Base-by-base conservation (phyloP, 257 asterid species). In the Solanum pinnatisectum region DNA sequence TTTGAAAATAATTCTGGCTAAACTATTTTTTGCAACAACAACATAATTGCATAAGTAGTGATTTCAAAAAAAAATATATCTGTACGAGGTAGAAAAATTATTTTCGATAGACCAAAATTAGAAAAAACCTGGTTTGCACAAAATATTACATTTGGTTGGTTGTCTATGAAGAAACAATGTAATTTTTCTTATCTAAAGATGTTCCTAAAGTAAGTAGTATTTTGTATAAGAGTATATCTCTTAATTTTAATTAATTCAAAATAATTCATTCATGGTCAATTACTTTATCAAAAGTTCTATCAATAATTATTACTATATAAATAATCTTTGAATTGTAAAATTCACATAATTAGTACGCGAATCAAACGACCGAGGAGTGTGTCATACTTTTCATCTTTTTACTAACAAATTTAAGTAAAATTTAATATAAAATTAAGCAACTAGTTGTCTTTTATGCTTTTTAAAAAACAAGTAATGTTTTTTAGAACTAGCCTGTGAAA, bases 71-170 rank as follows among this genome's bases (percentile, higher is more conserved):
- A 1, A 56, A 10, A 42, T 42, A 42, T 22, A 60, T 60, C 3
- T 23, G 23, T 60, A n/a, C 0, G 0, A 59, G 3, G 14, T 63
- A 63, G 1, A 23, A 23, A 63, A 56, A 23, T 9, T 0, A 23
- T 23, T 23, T 60, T 23, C 0, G 0, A 60, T 22, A 60, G 0
- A 23, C 0, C 3, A 2, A 23, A 63, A 4, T 63, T 10, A 23
- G 3, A n/a, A 60, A 60, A 23, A 23, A 10, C 10, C 3, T 9
- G 1, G 12, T 30, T 68, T 13, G 10, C 22, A 70, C 18, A 30
- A 70, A 30, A 30, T 25, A 67, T 68, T 68, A 5, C 20, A 27
- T 70, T 70, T 70, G 10, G 76, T 68, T 30, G 37, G 76, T 14
- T 70, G 37, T 70, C 1, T 8, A 67, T 5, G 73, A 27, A 5